Conservation (phyloP, 257 asterid species). For the Nicotiana sylvestris region DNA sequence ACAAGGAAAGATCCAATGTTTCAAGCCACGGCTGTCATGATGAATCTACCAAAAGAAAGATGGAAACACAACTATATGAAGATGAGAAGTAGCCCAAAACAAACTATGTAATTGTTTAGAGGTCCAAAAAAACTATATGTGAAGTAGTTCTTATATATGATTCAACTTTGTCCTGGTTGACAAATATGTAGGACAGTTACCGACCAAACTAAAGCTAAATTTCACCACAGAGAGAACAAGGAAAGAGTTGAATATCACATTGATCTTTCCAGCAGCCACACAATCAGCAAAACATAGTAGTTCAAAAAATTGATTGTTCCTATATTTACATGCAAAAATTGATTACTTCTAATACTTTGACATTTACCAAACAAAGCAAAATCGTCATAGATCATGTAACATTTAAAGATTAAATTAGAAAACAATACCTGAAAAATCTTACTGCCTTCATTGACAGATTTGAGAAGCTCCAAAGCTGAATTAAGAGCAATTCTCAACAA, state of each 20-base stretch:
- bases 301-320: too few relatives aligned
- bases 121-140: neutral
- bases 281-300: neutral
- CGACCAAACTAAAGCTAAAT: neutral
- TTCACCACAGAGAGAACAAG: neutral
- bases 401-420: neutral
- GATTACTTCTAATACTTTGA: neutral
- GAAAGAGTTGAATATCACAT: neutral
- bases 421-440: constrained; percentile 70
- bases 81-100: neutral
- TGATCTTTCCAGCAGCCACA: neutral
- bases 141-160: neutral
- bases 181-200: neutral
- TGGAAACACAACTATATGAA: neutral
- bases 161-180: neutral
- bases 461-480: constrained; percentile 64
- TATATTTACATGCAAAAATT: too few relatives aligned
- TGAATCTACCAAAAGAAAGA: neutral
- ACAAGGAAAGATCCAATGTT: neutral
- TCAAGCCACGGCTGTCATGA: neutral
- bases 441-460: constrained; percentile 77
- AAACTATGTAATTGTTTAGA: neutral
- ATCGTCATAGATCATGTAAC: neutral
- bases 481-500: constrained; percentile 50
- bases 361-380: neutral